Conservation (phyloP, 2,329 filamentous ascomycete genomes). For the Incumbomyces delicatus region DNA sequence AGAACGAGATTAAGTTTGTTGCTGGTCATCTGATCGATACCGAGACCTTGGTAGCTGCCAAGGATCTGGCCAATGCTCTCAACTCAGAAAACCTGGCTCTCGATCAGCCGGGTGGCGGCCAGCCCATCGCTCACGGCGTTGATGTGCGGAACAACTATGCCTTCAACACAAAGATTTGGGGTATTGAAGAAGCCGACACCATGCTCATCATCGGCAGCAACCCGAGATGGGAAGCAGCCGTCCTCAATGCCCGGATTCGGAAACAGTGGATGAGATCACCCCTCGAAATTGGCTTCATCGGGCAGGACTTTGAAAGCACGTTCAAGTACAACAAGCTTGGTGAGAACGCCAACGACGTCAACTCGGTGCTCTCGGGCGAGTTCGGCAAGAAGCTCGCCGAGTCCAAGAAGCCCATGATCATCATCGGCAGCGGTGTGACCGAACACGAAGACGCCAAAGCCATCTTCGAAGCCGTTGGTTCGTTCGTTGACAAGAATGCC, state of each 20-base stretch:
- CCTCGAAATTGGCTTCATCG: conserved; percentile 82
- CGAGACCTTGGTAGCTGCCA: conserved; percentile 89
- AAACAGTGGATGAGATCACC: conserved; percentile 97
- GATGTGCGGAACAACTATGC: conserved; percentile 91
- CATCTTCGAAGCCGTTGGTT: conserved; percentile 81
- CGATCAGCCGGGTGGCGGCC: conserved; percentile 74
- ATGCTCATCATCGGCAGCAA: conserved; percentile 93
- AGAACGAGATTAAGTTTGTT: conserved; percentile 91
- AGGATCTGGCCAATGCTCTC: conserved; percentile 93
- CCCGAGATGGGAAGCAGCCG: conserved; percentile 86
- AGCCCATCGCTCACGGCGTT: conserved; percentile 81
- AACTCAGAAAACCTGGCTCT: conserved; percentile 92
- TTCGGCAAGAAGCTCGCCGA: conserved; percentile 88
- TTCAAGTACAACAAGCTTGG: conserved; percentile 94
- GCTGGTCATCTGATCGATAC: conserved; percentile 85
- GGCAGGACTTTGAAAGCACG: conserved; percentile 83
- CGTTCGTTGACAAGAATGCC: conserved; percentile 85
- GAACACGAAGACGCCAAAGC: conserved; percentile 87
- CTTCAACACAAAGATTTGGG: conserved; percentile 92
- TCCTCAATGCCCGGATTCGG: conserved; percentile 89
- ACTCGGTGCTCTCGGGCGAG: conserved; percentile 70
- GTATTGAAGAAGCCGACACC: conserved; percentile 85
- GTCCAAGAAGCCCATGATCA: conserved; percentile 91
- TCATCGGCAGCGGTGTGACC: conserved; percentile 82
- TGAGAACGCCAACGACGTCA: conserved; percentile 65